phyloP scores from a whole-genome alignment of 169 alveolate genomes.

The Eimeria tenella region DNA sequence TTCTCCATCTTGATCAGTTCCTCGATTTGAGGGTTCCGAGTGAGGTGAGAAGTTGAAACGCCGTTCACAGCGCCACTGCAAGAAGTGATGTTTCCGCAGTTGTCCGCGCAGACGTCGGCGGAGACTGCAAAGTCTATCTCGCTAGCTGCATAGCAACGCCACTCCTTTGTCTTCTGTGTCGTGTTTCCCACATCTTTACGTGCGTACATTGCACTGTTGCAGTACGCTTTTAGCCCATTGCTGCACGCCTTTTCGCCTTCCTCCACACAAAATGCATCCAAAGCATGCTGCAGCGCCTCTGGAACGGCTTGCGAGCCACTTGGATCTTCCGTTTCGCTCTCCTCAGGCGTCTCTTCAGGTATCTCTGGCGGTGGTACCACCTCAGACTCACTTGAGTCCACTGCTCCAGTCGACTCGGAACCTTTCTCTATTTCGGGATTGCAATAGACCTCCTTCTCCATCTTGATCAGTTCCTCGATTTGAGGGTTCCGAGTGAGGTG shows the following conservation, averaged over 20 bases:
- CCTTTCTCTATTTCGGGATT: too few species aligned
- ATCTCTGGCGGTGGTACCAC: too few species aligned
- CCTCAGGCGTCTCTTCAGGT: background rate
- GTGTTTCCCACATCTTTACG: background rate
- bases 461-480: background rate
- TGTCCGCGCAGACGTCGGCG: background rate
- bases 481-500: background rate
- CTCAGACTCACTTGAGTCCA: too few species aligned
- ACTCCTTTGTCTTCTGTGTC: background rate
- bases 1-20: background rate
- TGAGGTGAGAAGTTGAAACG: background rate
- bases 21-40: background rate
- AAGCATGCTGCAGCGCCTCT: background rate
- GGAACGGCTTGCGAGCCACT: background rate
- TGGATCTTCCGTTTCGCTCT: background rate
- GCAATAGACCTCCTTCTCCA: background rate
- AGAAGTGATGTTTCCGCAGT: background rate
- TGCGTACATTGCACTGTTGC: background rate
- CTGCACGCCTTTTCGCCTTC: slow-evolving; percentile 21
- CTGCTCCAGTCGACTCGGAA: too few species aligned
- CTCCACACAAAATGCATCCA: slow-evolving; percentile 6
- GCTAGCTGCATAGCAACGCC: background rate
- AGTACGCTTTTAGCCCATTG: background rate
- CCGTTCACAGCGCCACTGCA: background rate
- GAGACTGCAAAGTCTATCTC: background rate